These are phyloP conservation scores for Scheffersomyces insectosa DNA, from an alignment of 1,139 yeast genomes.

Conservation along the genomic window DNA sequence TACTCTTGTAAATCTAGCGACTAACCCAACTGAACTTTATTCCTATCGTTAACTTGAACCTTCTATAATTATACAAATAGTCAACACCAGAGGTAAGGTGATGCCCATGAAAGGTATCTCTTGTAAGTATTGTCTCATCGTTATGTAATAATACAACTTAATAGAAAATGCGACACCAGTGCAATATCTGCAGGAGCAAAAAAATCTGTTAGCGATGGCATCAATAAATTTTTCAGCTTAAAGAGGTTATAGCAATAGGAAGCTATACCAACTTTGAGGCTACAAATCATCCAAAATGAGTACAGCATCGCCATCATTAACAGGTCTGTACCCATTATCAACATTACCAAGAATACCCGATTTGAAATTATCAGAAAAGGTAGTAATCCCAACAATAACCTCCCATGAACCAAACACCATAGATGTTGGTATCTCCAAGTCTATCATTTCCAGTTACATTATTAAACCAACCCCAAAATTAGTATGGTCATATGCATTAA, in stretches of 20 bases:
- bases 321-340: constrained; percentile 39
- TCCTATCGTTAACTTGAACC: too few species aligned
- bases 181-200: too few species aligned
- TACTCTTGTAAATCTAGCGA: too few species aligned
- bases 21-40: too few species aligned
- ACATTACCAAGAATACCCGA: constrained; percentile 45
- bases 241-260: too few species aligned
- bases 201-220: not conserved
- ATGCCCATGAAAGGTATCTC: too few species aligned
- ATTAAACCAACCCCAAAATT: constrained; percentile 81
- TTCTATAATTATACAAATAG: too few species aligned
- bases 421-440: constrained; percentile 74
- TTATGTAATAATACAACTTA: too few species aligned
- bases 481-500: constrained; percentile 69
- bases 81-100: too few species aligned
- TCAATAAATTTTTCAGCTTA: constrained; percentile 1
- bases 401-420: constrained; percentile 28
- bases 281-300: not conserved
- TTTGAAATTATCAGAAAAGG: constrained; percentile 28
- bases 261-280: too few species aligned
- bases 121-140: too few species aligned
- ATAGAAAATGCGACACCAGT: too few species aligned
- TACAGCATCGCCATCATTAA: constrained; percentile 21
- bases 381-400: constrained; percentile 30
- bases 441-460: constrained; percentile 69